Percentiles rank a stretch among this genome's conserved stretches.
Conservation (phyloP, 257 asterid species). For the Paraleonurus japonicus region DNA sequence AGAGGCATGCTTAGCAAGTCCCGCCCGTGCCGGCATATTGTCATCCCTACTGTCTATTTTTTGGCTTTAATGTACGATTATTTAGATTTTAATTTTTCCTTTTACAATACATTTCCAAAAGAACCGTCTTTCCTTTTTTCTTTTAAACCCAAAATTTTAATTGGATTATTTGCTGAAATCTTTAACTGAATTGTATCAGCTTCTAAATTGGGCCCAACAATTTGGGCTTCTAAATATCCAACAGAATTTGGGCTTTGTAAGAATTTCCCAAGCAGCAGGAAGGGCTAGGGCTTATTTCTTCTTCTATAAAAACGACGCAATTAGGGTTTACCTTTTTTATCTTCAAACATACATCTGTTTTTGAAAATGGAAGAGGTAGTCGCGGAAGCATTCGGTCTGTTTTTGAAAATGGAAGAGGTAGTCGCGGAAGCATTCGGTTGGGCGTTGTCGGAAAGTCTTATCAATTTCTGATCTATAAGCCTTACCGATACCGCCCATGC, state of each 20-base stretch:
- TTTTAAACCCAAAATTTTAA: no score
- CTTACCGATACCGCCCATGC: slow-evolving; percentile 3
- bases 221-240: background rate
- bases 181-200: no score
- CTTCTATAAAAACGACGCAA: background rate
- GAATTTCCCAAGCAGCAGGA: no score
- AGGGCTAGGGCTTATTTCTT: background rate
- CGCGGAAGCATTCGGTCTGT: background rate
- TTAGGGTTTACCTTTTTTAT: background rate
- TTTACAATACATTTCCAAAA: no score
- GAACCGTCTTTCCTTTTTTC: no score
- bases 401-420: background rate
- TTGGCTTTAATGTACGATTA: no score
- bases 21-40: no score
- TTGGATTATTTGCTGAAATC: no score
- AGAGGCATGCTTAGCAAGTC: no score
- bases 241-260: background rate
- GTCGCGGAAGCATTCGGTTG: background rate
- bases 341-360: background rate
- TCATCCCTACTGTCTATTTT: no score
- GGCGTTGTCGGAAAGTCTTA: background rate
- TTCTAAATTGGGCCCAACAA: background rate
- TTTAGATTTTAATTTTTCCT: no score
- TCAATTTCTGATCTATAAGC: background rate
- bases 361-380: background rate